phyloP scores from a whole-genome alignment of 129 eudicot species.

The Flaveria sonorensis region DNA sequence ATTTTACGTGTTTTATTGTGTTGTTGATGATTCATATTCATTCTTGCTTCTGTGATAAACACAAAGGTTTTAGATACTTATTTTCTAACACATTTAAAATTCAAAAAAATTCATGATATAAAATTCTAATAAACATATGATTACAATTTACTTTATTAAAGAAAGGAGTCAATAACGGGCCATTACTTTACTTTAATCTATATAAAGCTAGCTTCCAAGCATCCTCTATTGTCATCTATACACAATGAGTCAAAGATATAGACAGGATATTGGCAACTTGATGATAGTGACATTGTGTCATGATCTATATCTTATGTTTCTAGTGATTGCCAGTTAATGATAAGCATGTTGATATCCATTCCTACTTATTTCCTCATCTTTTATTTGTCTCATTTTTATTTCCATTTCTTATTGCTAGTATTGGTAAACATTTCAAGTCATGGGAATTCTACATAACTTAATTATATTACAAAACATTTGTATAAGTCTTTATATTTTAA shows the following conservation, averaged over 20 bases:
- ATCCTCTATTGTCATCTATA: neutral
- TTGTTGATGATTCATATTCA: no score
- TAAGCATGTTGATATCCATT: conserved; percentile 20
- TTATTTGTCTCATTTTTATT: neutral
- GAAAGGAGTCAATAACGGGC: neutral
- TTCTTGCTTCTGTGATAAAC: no score
- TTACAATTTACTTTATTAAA: conserved; percentile 2
- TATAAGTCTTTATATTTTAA: neutral
- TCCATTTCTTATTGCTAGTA: neutral
- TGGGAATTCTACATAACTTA: no score
- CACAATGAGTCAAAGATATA: conserved; percentile 9
- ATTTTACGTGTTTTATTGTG: no score
- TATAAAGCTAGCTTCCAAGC: neutral
- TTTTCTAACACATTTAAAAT: neutral
- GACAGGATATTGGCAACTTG: conserved; percentile 11
- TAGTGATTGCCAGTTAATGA: conserved; percentile 7
- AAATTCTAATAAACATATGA: neutral
- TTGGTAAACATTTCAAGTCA: neutral
- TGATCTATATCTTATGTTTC: neutral
- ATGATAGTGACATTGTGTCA: neutral
- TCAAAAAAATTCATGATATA: neutral
- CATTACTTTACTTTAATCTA: neutral
- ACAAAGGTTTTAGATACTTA: no score
- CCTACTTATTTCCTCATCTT: neutral
- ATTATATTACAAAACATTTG: neutral